A percentile compares a stretch with the other conserved stretches of the same genome.
phyloP scores from a whole-genome alignment of 208 protist species.

The Trypanosoma boissoni region DNA sequence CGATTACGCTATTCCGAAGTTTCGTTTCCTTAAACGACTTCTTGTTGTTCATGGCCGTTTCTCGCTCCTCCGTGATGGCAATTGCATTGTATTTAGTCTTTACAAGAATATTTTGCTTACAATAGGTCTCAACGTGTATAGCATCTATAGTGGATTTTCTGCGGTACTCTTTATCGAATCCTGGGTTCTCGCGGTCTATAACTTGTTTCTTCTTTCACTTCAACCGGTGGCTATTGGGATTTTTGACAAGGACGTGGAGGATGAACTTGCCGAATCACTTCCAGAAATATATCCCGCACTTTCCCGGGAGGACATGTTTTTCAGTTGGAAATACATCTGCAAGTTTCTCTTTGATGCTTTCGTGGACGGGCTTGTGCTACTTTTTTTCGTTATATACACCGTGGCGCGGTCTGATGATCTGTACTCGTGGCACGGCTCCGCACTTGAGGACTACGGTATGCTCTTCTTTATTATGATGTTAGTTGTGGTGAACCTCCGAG shows the following conservation, averaged over 20 bases:
- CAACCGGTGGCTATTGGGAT: slow-evolving; percentile 79
- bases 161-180: slow-evolving; percentile 82
- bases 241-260: slow-evolving; percentile 85
- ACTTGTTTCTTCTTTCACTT: slow-evolving; percentile 75
- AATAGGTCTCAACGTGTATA: slow-evolving; percentile 75
- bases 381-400: slow-evolving; percentile 51
- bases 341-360: slow-evolving; percentile 66
- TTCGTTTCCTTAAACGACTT: slow-evolving; percentile 85
- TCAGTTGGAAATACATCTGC: slow-evolving; percentile 52
- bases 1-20: slow-evolving; percentile 93
- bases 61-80: slow-evolving; percentile 83
- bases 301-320: slow-evolving; percentile 68
- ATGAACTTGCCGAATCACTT: slow-evolving; percentile 72
- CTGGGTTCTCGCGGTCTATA: slow-evolving; percentile 83
- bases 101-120: slow-evolving; percentile 95
- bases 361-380: slow-evolving; percentile 51
- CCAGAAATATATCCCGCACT: slow-evolving; percentile 66
- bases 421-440: slow-evolving; percentile 32
- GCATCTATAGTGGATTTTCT: slow-evolving; percentile 81
- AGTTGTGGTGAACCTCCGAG: slow-evolving; percentile 59
- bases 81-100: slow-evolving; percentile 92
- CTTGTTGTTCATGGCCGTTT: slow-evolving; percentile 94
- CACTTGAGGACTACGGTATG: slow-evolving; percentile 65
- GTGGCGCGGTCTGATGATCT: slow-evolving; percentile 44
- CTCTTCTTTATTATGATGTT: slow-evolving; percentile 73